Evolutionary conservation across 2,329 filamentous ascomycete species (phyloP), one percentile per base, ranked within the genome.

Genomic region (Cordyceps militaris): DNA sequence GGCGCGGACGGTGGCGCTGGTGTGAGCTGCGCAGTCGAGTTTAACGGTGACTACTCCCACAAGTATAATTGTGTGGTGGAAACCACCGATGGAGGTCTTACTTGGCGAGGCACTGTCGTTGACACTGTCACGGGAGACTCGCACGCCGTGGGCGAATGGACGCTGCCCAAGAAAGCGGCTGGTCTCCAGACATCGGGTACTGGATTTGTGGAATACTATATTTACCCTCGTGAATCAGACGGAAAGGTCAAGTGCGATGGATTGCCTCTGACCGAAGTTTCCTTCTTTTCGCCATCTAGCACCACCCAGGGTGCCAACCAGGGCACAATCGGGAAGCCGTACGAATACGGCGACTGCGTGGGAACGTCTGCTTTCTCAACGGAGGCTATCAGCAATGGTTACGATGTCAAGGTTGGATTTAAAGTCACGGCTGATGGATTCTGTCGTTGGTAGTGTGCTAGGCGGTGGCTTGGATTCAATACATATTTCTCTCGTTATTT

Each of bases 1-100:
- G 55, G 66, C 30, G 63, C 69, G 52, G 63, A 71, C 52, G 58
- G 64, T 55, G 49, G 66, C 42, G 61, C 66, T 54, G 58, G 64
- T 10, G 59, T 66, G 9, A 64, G 66, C 56, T 64, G 64, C 56
- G 38, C 61, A 19, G 9, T 65, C 4, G 60, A 62, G 2, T 60
- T 67, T 16, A 34, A 42, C 0, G 63, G 56, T 8, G 54, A 62
- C 38, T 68, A 68, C 58, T 56, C 42, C 8, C 51, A 63, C 42
- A 63, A 53, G 21, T 66, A 61, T 26, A 58, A 64, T 49, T 34
- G 63, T 6, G 58, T 60, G n/a, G 57, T 67, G 21, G 44, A 61
- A 47, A 61, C 62, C 28, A 55, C 42, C 1, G 42, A 47, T 30
- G 59, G 51, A 9, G 63, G 51, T 2, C 58, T 48, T 3, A 66